These are phyloP conservation scores for Zygosaccharomyces pseudobailii DNA, from an alignment of 1,139 yeast genomes.

Conservation along the genomic window DNA sequence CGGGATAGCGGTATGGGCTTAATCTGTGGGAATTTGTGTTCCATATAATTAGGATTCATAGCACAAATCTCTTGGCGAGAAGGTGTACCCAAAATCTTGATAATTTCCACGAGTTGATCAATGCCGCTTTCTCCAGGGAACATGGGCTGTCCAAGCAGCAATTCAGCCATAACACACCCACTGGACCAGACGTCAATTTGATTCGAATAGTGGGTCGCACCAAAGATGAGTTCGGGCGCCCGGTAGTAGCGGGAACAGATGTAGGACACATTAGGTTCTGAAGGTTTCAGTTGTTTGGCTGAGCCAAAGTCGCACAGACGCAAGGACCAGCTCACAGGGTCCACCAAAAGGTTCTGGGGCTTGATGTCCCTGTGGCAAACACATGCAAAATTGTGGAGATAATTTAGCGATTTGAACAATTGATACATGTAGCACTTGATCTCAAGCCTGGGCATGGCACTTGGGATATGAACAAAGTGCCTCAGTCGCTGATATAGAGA, in stretches of 20 bases:
- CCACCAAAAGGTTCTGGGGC: slow-evolving; percentile 88
- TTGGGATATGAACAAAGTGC: slow-evolving; percentile 69
- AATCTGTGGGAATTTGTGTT: slow-evolving; percentile 93
- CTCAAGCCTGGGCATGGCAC: slow-evolving; percentile 82
- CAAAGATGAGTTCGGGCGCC: slow-evolving; percentile 90
- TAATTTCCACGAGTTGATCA: slow-evolving; percentile 94
- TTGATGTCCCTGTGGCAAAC: slow-evolving; percentile 97
- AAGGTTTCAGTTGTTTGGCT: slow-evolving; percentile 86
- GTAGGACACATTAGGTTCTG: slow-evolving; percentile 92
- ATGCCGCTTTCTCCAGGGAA: slow-evolving; percentile 98
- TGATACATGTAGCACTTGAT: slow-evolving; percentile 89
- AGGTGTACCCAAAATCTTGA: slow-evolving; percentile 94
- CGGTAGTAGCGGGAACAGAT: slow-evolving; percentile 95
- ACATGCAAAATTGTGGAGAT: slow-evolving; percentile 76
- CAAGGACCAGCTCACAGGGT: slow-evolving; percentile 76
- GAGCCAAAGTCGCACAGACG: slow-evolving; percentile 97
- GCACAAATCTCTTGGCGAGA: slow-evolving; percentile 85
- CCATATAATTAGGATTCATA: slow-evolving; percentile 97
- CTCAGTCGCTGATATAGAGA: slow-evolving; percentile 88
- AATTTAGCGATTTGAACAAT: slow-evolving; percentile 83
- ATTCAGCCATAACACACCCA: slow-evolving; percentile 97
- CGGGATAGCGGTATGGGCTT: slow-evolving; percentile 85
- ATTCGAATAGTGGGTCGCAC: slow-evolving; percentile 91
- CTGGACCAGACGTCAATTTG: slow-evolving; percentile 98
- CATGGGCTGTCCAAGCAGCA: slow-evolving; percentile 89